Conservation (phyloP, 2,329 filamentous ascomycete species). For the Microdochium nivale region DNA sequence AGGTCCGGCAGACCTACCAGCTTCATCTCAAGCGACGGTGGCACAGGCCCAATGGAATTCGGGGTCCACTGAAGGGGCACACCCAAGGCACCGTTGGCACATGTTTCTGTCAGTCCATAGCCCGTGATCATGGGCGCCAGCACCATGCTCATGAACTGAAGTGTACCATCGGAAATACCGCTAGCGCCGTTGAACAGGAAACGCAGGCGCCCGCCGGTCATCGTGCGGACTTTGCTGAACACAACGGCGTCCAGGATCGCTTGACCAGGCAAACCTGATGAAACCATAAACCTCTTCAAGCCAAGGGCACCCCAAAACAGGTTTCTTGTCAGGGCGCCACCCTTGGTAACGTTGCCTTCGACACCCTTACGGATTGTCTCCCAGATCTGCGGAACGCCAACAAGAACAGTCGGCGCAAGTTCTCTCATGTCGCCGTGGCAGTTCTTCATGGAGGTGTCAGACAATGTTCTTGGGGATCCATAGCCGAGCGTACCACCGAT, state of each 20-base stretch:
- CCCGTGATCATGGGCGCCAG: constrained; percentile 91
- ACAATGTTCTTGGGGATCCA: constrained; percentile 81
- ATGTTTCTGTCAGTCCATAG: constrained; percentile 92
- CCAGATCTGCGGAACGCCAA: constrained; percentile 95
- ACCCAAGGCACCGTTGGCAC: constrained; percentile 72
- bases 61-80: constrained; percentile 81
- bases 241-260: constrained; percentile 71
- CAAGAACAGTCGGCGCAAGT: constrained; percentile 79
- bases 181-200: constrained; percentile 94
- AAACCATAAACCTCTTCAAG: constrained; percentile 50
- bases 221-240: constrained; percentile 84
- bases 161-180: constrained; percentile 78
- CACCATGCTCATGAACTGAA: constrained; percentile 83
- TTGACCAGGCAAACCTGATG: constrained; percentile 53
- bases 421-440: constrained; percentile 92
- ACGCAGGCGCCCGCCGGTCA: constrained; percentile 80
- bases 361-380: constrained; percentile 97
- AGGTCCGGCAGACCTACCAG: constrained; percentile 84
- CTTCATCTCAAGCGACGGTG: constrained; percentile 76
- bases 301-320: constrained; percentile 66
- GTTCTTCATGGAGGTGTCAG: constrained; percentile 78
- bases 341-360: constrained; percentile 64
- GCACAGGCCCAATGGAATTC: constrained; percentile 66
- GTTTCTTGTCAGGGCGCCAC: constrained; percentile 61
- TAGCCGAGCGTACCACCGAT: constrained; percentile 92